Evolutionary conservation across 2,329 filamentous ascomycete genomes (phyloP).

Genomic region (Cryoendolithus antarcticus): DNA sequence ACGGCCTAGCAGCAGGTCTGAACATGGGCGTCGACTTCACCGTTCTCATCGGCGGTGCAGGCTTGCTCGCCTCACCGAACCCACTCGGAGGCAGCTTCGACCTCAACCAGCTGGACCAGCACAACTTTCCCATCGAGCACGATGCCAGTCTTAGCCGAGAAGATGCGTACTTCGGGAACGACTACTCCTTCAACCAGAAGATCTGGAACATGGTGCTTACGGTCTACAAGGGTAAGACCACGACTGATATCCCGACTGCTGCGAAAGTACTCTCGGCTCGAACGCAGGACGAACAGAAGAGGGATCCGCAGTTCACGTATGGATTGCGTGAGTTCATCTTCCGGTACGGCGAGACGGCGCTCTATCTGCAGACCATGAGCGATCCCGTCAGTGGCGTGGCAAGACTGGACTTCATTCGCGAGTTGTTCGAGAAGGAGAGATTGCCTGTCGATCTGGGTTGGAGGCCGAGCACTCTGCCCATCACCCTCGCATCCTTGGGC

Average conservation of each 20-base stretch:
- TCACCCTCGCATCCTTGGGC: slow-evolving; percentile 15
- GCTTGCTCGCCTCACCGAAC: slow-evolving; percentile 13
- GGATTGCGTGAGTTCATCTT: slow-evolving; percentile 22
- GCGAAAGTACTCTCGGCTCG: slow-evolving; percentile 5
- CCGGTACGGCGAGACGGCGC: slow-evolving; percentile 26
- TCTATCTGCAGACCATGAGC: slow-evolving; percentile 26
- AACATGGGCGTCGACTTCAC: slow-evolving; percentile 20
- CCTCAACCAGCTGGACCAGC: slow-evolving; percentile 15
- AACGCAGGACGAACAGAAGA: slow-evolving; percentile 16
- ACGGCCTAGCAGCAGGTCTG: slow-evolving; percentile 16
- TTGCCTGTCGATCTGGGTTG: slow-evolving; percentile 26
- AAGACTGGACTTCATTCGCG: slow-evolving; percentile 22
- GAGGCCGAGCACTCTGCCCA: slow-evolving; percentile 16
- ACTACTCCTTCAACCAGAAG: slow-evolving; percentile 20
- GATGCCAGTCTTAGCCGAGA: slow-evolving; percentile 19
- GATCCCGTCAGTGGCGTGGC: slow-evolving; percentile 21
- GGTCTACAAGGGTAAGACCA: slow-evolving; percentile 1
- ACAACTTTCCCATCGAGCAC: slow-evolving; percentile 20
- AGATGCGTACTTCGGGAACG: slow-evolving; percentile 24
- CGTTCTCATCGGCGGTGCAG: slow-evolving; percentile 15
- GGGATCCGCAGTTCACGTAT: slow-evolving; percentile 20
- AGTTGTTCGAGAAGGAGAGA: slow-evolving; percentile 26
- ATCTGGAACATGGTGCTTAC: slow-evolving; percentile 16
- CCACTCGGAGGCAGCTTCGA: slow-evolving; percentile 14
- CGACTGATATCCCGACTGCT: slow-evolving; percentile 1